Base-by-base conservation (phyloP, 2,329 filamentous ascomycete species). In the Phymatotrichopsis omnivora region DNA sequence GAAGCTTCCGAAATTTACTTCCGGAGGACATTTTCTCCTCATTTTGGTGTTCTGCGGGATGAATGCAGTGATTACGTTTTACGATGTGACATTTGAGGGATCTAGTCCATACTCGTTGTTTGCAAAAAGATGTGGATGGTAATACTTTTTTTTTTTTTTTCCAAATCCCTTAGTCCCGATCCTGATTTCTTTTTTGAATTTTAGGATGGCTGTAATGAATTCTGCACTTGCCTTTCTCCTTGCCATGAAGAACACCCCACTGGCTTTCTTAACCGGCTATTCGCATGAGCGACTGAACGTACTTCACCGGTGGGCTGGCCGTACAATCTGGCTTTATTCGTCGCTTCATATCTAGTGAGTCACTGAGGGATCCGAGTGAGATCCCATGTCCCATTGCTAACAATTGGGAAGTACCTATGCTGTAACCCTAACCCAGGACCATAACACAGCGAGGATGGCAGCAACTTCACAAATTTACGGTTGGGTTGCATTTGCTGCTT, bases 211-310 rank as follows among this genome's bases (percentile, higher is more conserved):
- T 1, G 56, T 66, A 10, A 62, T 57, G 24, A 78, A 78, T 53
- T 58, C 75, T 23, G 60, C 64, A 10, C 60, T 78, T 12, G 65
- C 74, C 10, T 63, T 75, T 10, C 70, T 76, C 37, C 61, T 78
- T 12, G 65, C 69, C 1, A 62, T 78, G 31, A 76, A 76, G 54
- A 76, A 77, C 56, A 77, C 74, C 0, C 75, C 74, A 0, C 58
- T 78, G 14, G 69, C 69, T 0, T 67, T 68, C 47, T 52, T 78
- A 8, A 70, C 70, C 1, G 62, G 67, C 2, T 72, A 70, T 56
- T 76, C 73, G 4, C 74, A 78, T 57, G 74, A 78, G 49, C 67
- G 71, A 16, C 67, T 78, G 40, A 77, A 76, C 54, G 65, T 70
- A 37, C 64, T 78, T 2, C 75, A 78, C 54, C 70, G 70, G 30